Evolutionary conservation across 805 yeast species (phyloP), one percentile per base, ranked within the genome.

Genomic region (Ascoidea asiatica): DNA sequence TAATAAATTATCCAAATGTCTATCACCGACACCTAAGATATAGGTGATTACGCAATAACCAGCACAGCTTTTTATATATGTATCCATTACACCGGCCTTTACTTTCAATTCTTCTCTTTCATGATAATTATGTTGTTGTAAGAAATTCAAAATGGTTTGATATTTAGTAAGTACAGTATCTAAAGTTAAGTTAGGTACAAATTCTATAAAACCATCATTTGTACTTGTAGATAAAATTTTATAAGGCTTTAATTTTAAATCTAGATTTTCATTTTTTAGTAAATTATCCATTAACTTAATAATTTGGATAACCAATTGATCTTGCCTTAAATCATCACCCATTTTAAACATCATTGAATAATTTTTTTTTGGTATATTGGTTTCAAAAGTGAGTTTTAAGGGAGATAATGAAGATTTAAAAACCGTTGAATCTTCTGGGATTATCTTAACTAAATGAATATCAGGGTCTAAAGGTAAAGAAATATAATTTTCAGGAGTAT

Each of bases 21-120:
- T 73, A 62, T 92, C 99, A 15, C 99, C 99, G 6, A 92, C 97
- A 5, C 98, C 99, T 13, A 92, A 64, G 6, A 92, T 65, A 54
- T 92, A 92, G 0, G 98, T 92, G 20, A 92, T 84, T 1, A 92
- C 97, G 66, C 97, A 92, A 57, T 92, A 92, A 0, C 98, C 99
- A 20, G 99, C 97, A 58, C 97, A 87, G 2, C 96, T 86, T 51
- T 89, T 77, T 5, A 92, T 90, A 62, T 85, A 92, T 51, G 84
- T 90, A 54, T 92, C 97, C 95, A 92, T 86, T 0, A 37, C 33
- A 18, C 33, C 40, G 4, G 55, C 58, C 23, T 58, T 56, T 2
- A 63, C 65, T 1, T 65, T 67, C 13, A 56, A 48, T 18, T 59
- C 66, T 17, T 57, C 61, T 17, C 49, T 50, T 5, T 53, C 46